These are phyloP conservation scores for Dictyostelium capitatum DNA, from an alignment of 78 protist species.

Conservation along the genomic window DNA sequence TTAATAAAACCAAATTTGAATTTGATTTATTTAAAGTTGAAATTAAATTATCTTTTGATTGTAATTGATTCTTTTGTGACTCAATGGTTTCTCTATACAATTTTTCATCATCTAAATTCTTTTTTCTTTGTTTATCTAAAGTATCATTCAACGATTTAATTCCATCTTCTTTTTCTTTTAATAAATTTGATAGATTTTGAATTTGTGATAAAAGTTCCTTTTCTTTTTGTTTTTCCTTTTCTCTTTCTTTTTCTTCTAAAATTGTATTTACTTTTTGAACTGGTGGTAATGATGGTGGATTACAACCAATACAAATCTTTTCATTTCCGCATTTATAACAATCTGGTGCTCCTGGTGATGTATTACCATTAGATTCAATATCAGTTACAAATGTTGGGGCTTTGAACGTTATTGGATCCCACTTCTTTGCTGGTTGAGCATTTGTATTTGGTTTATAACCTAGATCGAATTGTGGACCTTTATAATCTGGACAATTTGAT, in stretches of 20 bases:
- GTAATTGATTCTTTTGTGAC: conserved; percentile 17
- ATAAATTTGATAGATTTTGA: conserved; percentile 10
- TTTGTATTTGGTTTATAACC: conserved; percentile 48
- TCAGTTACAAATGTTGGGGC: conserved; percentile 39
- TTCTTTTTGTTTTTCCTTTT: conserved; percentile 21
- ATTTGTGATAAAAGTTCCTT: conserved; percentile 10
- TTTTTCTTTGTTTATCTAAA: conserved; percentile 32
- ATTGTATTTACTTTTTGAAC: neutral
- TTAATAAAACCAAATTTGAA: neutral
- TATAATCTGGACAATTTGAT: conserved; percentile 30
- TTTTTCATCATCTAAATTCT: conserved; percentile 24
- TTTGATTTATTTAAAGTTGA: neutral
- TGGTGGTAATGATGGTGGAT: neutral
- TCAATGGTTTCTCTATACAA: conserved; percentile 15
- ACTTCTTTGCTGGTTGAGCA: conserved; percentile 51
- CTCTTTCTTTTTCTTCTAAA: conserved; percentile 1
- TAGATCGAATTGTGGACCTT: conserved; percentile 45
- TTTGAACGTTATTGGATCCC: conserved; percentile 42
- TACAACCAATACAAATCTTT: conserved; percentile 34
- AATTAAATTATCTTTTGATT: conserved; percentile 41
- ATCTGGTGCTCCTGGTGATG: no score
- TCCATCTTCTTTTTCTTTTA: conserved; percentile 12
- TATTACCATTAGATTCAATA: neutral
- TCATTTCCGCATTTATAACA: conserved; percentile 53
- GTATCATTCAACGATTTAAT: neutral